A percentile compares a stretch with the other conserved stretches of the same genome.
Evolutionary conservation across 78 protist species (phyloP).

Genomic region (Ministeria vibrans): DNA sequence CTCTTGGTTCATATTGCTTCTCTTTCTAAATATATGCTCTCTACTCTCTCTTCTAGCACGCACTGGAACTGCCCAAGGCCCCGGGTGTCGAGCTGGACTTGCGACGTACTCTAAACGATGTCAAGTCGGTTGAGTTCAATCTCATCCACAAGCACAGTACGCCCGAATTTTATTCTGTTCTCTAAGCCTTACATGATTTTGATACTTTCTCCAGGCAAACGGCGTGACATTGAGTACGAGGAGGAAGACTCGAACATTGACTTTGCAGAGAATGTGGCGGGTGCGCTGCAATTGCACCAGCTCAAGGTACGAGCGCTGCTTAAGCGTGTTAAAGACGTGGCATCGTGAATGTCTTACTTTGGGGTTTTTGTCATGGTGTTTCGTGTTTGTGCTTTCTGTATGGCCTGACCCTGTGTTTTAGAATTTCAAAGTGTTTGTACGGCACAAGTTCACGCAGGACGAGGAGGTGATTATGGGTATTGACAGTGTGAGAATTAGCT

Average conservation of each 20-base stretch:
- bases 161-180: background rate
- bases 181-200: background rate
- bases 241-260: background rate
- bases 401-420: too few relatives aligned
- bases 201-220: background rate
- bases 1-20: too few relatives aligned
- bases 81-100: conserved; percentile 15
- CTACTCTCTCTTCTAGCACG: too few relatives aligned
- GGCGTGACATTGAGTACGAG: background rate
- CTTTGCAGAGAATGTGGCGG: background rate
- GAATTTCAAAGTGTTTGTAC: too few relatives aligned
- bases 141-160: conserved; percentile 16
- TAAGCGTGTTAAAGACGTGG: too few relatives aligned
- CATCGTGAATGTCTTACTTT: too few relatives aligned
- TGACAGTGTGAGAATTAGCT: too few relatives aligned
- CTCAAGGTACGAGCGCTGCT: conserved; percentile 6
- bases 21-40: too few relatives aligned
- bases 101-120: background rate
- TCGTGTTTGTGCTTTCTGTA: too few relatives aligned
- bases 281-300: conserved; percentile 7
- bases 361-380: too few relatives aligned
- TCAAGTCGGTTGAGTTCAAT: background rate
- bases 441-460: too few relatives aligned
- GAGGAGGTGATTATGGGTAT: too few relatives aligned
- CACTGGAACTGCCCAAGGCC: conserved; percentile 11